phyloP scores from a whole-genome alignment of 2,329 filamentous ascomycete species.

The Lomentospora prolificans region DNA sequence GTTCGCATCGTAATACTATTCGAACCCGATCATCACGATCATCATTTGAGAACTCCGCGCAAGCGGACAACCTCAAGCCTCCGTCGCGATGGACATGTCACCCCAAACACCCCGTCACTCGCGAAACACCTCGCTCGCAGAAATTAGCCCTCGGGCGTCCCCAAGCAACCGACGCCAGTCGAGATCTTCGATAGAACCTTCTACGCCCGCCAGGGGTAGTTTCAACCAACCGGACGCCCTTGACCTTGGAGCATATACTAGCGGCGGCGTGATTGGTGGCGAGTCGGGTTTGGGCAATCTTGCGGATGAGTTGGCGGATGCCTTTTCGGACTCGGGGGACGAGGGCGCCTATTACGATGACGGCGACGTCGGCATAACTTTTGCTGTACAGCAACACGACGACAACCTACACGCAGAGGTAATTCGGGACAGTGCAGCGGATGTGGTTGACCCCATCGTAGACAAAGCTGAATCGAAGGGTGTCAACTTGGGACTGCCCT shows the following conservation, averaged over 20 bases:
- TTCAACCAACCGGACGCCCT: constrained; percentile 37
- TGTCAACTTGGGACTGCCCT: constrained; percentile 34
- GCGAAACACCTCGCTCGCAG: constrained; percentile 45
- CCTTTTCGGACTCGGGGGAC: constrained; percentile 56
- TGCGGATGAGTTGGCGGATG: constrained; percentile 71
- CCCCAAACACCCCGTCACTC: constrained; percentile 51
- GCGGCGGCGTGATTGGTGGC: constrained; percentile 22
- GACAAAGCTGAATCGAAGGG: constrained; percentile 21
- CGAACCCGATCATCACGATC: too few species aligned
- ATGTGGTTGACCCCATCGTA: constrained; percentile 20
- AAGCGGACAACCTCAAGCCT: neutral
- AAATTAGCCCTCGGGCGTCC: constrained; percentile 37
- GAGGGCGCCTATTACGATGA: constrained; percentile 43
- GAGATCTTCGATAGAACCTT: constrained; percentile 40
- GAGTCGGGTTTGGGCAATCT: constrained; percentile 62
- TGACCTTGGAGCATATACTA: constrained; percentile 32
- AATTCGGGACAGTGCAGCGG: constrained; percentile 31
- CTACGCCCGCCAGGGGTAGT: constrained; percentile 37
- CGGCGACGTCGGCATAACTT: constrained; percentile 27
- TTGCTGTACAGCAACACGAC: constrained; percentile 16
- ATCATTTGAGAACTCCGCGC: neutral
- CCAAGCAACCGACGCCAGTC: constrained; percentile 34
- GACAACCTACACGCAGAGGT: constrained; percentile 18
- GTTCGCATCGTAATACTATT: too few species aligned
- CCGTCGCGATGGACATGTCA: constrained; percentile 29